Evolutionary conservation across 345 rosid genomes (phyloP), one percentile per base, ranked within the genome.

Genomic region (Ceriops tagal): DNA sequence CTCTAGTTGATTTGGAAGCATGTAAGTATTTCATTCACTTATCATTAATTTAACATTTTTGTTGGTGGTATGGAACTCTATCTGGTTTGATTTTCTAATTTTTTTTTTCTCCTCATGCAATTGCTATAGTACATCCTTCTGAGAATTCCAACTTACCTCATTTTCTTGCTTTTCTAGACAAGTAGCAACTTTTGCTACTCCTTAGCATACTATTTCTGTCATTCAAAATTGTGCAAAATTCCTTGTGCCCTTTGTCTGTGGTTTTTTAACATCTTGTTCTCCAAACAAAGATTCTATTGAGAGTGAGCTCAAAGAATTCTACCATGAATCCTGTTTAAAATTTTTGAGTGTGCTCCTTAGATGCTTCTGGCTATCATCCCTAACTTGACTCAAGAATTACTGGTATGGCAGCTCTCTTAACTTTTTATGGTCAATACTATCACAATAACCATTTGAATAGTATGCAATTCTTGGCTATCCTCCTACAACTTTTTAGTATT

Each of bases 361-460:
- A 87, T 91, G 82, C 86, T 93, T 80, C 78, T 78, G 70, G 76
- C 87, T 68, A 79, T 93, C 79, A 87, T 89, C 68, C 97, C 96
- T 53, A 79, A 79, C 73, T 64, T 93, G 87, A 81, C 78, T 53
- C 90, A 84, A 73, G 98, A 93, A 76, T 83, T 93, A 82, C 80
- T 82, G 90, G 98, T 91, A 85, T 53, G 24, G 1, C 76, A 28
- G 64, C 68, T 31, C 22, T 51, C 28, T 62, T 57, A n/a, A 47
- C 49, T 52, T 61, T 5, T 27, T 62, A 24, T 32, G 66, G 67
- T 74, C 16, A 75, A 31, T 65, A 3, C 31, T 71, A 30, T 62
- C 15, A 21, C 35, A 60, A 52, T 20, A 18, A 67, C 19, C 28
- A 43, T 70, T 3, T 71, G 46, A 55, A 58, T 39, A n/a, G 30